A percentile compares a stretch with the other conserved stretches of the same genome.
phyloP scores from a whole-genome alignment of 1,284 basidiomycete species.

The Rhizopogon parksii region DNA sequence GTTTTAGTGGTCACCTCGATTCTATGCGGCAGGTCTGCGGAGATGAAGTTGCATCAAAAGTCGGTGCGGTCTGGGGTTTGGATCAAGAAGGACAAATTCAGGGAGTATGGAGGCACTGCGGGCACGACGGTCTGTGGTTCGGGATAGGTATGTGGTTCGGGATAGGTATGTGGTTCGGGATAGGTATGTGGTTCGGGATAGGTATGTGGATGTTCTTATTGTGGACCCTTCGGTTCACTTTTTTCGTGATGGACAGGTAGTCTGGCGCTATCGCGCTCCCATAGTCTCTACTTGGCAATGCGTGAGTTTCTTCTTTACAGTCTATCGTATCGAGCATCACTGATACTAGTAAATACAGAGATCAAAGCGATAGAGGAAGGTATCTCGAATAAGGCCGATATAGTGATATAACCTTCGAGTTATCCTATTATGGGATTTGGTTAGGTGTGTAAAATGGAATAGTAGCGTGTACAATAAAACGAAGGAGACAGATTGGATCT shows the following conservation, averaged over 20 bases:
- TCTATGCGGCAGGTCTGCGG: slow-evolving; percentile 34
- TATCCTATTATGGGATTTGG: no score
- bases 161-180: slow-evolving; percentile 30
- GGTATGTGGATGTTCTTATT: slow-evolving; percentile 13
- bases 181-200: slow-evolving; percentile 31
- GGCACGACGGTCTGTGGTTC: slow-evolving; percentile 30
- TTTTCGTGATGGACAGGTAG: slow-evolving; percentile 23
- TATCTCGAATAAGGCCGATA: slow-evolving; percentile 12
- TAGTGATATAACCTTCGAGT: neutral
- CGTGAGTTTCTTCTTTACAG: slow-evolving; percentile 18
- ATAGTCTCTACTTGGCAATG: slow-evolving; percentile 33
- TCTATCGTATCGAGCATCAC: neutral
- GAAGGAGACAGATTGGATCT: no score
- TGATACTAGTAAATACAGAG: slow-evolving; percentile 14
- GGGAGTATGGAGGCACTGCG: slow-evolving; percentile 30
- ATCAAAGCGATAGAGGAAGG: slow-evolving; percentile 29
- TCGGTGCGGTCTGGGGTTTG: slow-evolving; percentile 38
- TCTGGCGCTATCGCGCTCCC: slow-evolving; percentile 28
- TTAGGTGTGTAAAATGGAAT: no score
- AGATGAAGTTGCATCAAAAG: slow-evolving; percentile 30
- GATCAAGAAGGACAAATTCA: slow-evolving; percentile 40
- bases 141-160: slow-evolving; percentile 29
- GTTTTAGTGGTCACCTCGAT: slow-evolving; percentile 25
- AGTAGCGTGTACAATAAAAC: no score
- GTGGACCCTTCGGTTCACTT: neutral